Conservation (phyloP, 1,284 basidiomycete species). For the Leccinum solheimii region DNA sequence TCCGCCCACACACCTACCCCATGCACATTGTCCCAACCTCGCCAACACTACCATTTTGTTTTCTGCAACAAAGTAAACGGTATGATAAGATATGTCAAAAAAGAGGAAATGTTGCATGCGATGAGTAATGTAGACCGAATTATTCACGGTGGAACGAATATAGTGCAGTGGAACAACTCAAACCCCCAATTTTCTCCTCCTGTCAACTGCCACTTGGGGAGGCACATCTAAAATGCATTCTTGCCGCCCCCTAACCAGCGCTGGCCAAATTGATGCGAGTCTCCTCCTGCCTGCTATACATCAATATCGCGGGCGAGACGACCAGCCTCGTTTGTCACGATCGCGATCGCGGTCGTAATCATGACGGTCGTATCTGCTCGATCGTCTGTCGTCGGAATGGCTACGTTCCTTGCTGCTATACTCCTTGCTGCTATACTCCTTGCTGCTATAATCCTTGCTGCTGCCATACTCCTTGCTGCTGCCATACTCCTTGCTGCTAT, state of each 20-base stretch:
- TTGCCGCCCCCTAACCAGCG: background rate
- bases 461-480: background rate
- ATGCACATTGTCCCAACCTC: background rate
- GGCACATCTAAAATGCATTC: background rate
- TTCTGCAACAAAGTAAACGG: background rate
- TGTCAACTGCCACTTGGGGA: background rate
- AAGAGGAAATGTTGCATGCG: background rate
- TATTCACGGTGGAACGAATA: background rate
- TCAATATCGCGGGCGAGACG: slow-evolving; percentile 9
- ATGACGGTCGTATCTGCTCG: slow-evolving; percentile 6
- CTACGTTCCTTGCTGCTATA: slow-evolving; percentile 7
- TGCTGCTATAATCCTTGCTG: slow-evolving; percentile 3
- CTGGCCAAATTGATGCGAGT: background rate
- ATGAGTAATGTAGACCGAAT: background rate
- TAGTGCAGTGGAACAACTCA: background rate
- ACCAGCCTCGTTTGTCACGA: slow-evolving; percentile 12
- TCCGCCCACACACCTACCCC: background rate
- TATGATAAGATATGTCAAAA: background rate
- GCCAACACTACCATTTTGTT: background rate
- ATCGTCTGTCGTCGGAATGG: slow-evolving; percentile 21
- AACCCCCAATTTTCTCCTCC: background rate
- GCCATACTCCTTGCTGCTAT: slow-evolving; percentile 4
- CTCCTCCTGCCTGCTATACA: background rate
- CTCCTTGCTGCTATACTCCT: background rate
- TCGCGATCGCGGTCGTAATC: slow-evolving; percentile 5